These are phyloP conservation scores for Fusarium ambrosium DNA, from an alignment of 2,329 filamentous ascomycete species.

Conservation along the genomic window DNA sequence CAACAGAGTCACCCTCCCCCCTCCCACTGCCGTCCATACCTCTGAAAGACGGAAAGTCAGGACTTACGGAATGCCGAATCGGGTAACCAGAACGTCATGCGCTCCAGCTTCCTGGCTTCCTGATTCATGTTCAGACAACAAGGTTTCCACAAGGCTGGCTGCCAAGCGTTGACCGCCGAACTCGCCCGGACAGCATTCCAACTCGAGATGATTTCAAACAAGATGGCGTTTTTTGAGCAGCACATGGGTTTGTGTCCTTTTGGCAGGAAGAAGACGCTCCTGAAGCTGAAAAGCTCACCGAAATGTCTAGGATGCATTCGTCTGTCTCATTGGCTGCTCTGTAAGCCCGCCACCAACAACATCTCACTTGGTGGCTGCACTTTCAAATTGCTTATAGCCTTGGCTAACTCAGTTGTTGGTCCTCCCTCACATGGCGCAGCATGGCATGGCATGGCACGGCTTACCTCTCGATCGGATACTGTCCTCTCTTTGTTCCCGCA, in stretches of 20 bases:
- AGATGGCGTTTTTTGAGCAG: constrained; percentile 10
- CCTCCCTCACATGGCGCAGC: constrained; percentile 16
- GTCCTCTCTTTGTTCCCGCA: constrained; percentile 10
- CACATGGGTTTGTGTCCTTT: background rate
- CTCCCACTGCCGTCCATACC: background rate
- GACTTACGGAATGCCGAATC: constrained; percentile 6
- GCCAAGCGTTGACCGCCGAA: constrained; percentile 12
- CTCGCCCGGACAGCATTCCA: constrained; percentile 26
- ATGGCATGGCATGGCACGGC: constrained; percentile 18
- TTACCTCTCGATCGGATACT: constrained; percentile 32
- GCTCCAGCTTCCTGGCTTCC: constrained; percentile 4
- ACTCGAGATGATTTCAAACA: background rate
- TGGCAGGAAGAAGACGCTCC: background rate
- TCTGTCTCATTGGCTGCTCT: background rate
- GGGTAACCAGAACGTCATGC: constrained; percentile 15
- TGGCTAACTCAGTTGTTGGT: constrained; percentile 25
- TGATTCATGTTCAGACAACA: background rate
- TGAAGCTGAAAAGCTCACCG: background rate
- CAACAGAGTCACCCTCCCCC: constrained; percentile 22
- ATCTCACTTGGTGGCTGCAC: background rate
- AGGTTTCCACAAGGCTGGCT: constrained; percentile 8
- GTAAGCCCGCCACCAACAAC: constrained; percentile 3
- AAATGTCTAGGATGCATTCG: background rate
- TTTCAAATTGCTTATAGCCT: constrained; percentile 7
- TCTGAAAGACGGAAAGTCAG: background rate